Evolutionary conservation across 2,329 filamentous ascomycete species (phyloP).

Genomic region (Thermoascus crustaceus): DNA sequence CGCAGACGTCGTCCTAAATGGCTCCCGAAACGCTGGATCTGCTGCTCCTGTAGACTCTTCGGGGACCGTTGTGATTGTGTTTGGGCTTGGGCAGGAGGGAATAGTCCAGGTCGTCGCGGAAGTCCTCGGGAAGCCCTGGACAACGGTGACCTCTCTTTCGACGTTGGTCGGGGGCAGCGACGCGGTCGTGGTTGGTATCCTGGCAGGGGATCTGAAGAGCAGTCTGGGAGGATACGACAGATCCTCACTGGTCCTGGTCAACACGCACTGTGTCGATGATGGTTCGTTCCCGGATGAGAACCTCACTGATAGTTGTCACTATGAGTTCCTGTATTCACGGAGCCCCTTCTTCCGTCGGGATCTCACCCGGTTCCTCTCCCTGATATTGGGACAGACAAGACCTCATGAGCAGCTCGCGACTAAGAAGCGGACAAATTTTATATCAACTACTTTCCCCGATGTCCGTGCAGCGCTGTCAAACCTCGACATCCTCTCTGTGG

Average conservation of each 20-base stretch:
- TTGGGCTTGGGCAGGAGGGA: slow-evolving; percentile 61
- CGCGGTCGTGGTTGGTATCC: slow-evolving; percentile 61
- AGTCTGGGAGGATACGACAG: slow-evolving; percentile 53
- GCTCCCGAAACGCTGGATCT: background rate
- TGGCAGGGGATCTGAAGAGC: slow-evolving; percentile 47
- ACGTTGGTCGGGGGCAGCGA: slow-evolving; percentile 47
- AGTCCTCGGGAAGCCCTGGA: slow-evolving; percentile 66
- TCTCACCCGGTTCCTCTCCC: slow-evolving; percentile 68
- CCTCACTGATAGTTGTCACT: slow-evolving; percentile 65
- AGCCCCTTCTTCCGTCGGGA: slow-evolving; percentile 65
- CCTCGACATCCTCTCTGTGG: slow-evolving; percentile 78
- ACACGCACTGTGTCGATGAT: slow-evolving; percentile 66
- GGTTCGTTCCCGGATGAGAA: slow-evolving; percentile 60
- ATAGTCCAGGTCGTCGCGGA: slow-evolving; percentile 71
- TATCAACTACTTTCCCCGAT: slow-evolving; percentile 82
- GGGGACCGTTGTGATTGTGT: slow-evolving; percentile 54
- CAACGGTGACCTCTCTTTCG: slow-evolving; percentile 50
- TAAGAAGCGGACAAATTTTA: slow-evolving; percentile 72
- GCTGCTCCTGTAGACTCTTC: slow-evolving; percentile 10
- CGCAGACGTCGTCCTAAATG: slow-evolving; percentile 9
- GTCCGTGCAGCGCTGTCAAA: slow-evolving; percentile 75
- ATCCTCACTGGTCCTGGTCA: slow-evolving; percentile 58
- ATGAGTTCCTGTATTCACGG: slow-evolving; percentile 77
- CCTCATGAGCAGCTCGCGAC: slow-evolving; percentile 63
- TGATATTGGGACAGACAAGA: slow-evolving; percentile 69